Base-by-base conservation (phyloP, 2,329 filamentous ascomycete genomes). In the Verticillium dahliae region DNA sequence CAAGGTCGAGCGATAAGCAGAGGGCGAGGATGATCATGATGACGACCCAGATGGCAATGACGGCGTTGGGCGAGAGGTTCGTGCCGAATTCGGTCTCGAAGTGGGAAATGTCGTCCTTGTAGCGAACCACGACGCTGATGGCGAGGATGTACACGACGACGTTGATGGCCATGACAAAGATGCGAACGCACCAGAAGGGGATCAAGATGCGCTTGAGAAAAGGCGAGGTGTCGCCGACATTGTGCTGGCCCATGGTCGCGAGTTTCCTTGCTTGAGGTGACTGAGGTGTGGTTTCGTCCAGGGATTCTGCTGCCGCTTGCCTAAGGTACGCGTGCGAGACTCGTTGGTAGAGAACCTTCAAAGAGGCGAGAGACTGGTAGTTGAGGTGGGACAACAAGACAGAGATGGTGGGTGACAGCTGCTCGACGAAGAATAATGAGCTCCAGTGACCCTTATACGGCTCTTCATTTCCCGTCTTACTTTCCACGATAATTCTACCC, bases 121-220 rank as follows among this genome's bases (percentile, higher is more conserved):
- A 65, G 31, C 61, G 56, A 4, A 64, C 62, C 14, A 72, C 38
- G 5, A 62, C 61, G 50, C 61, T 62, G 34, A 73, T 56, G 3
- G 63, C 18, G 2, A 70, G 33, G 11, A 34, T 67, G 62, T 70
- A 70, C 15, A 69, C 10, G 58, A 54, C 66, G 45, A 72, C 66
- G 31, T 69, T 64, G 38, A 73, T 10, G 1, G 69, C 13, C 69
- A 73, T 69, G 57, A 74, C 61, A 54, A 70, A 35, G 56, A 73
- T 69, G 52, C 72, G 71, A 13, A 74, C 33, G 27, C 73, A 65
- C 71, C 72, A 74, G 63, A 74, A 73, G 9, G 72, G 72, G 35
- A 74, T 67, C 60, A 74, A 60, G 13, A 74, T 67, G 45, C 72
- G 69, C 67, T 74, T 74, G 57, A 72, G 65, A 61, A 74, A 74